Base-by-base conservation (phyloP, 2,329 filamentous ascomycete genomes). In the Tolypocladium endophyticum region DNA sequence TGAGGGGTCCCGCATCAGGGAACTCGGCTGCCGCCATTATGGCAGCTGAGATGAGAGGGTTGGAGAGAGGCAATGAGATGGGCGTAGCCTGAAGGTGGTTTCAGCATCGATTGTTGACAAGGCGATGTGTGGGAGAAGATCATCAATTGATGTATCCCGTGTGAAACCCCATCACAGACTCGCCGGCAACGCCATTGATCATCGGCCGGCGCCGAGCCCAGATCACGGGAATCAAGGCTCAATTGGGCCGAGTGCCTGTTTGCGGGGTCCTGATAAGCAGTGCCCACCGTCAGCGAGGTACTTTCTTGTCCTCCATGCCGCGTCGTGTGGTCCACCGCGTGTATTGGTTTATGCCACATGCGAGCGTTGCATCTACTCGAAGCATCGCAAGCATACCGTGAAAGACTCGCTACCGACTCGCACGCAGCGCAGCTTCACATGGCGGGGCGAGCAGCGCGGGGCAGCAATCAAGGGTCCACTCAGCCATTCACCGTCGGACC, bases 1-100 rank as follows among this genome's bases (percentile, higher is more conserved):
- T 86, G 67, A 92, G 69, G 50, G 76, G 71, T 53, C 71, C 74
- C 25, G 68, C 62, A 61, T 68, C 63, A n/a, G 66, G 60, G 43
- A 59, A 61, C 41, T 64, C 65, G 54, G 50, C 30, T 54, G 50
- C 50, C 30, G 50, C 4, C 50, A 54, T 54, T 11, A 8, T 35
- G 30, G 30, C 30, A 54, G 50, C 30, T 23, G 30, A 20, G 20
- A 12, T 4, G 30, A n/a, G 50, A 9, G 11, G 20, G 12, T 23
- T 18, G 30, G 28, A 30, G 47, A 16, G 30, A 20, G 50, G 4
- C 16, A 1, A 33, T 23, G 30, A 53, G 30, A 35, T 35, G 50
- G 18, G 0, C 9, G 6, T 11, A 35, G 9, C 47, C 28, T n/a
- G 28, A 18, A 16, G 28, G 28, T 33, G 47, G 12, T 20, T n/a